Percentiles rank a stretch among this genome's conserved stretches.
These are phyloP conservation scores for Colletotrichum viniferum DNA, from an alignment of 2,329 filamentous ascomycete species.

Conservation along the genomic window DNA sequence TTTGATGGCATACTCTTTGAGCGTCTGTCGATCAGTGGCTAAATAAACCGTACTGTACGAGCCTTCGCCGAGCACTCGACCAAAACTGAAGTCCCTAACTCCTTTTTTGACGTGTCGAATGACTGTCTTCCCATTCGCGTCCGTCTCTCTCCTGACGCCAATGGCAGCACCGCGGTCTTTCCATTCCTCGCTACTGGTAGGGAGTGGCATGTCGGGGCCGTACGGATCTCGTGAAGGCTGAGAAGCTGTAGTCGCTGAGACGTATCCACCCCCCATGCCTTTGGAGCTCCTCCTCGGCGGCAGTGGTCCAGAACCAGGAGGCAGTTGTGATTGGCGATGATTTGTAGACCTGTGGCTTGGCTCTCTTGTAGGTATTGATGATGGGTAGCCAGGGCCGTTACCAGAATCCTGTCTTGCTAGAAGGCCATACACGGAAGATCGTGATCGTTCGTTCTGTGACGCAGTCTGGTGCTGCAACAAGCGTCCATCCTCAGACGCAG, in stretches of 20 bases:
- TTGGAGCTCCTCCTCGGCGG: conserved; percentile 80
- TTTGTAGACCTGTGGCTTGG: conserved; percentile 72
- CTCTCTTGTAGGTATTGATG: conserved; percentile 67
- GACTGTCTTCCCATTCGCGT: conserved; percentile 82
- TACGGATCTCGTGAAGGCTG: conserved; percentile 34
- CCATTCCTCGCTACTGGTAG: conserved; percentile 85
- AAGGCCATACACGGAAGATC: conserved; percentile 59
- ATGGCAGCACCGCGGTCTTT: conserved; percentile 93
- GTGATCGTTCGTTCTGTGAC: conserved; percentile 62
- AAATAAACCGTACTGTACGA: conserved; percentile 97
- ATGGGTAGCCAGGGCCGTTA: conserved; percentile 61
- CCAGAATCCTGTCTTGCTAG: conserved; percentile 68
- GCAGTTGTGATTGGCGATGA: conserved; percentile 55
- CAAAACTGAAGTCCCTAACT: conserved; percentile 95
- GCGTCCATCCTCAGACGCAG: conserved; percentile 23
- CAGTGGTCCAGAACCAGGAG: conserved; percentile 62
- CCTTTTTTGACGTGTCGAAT: conserved; percentile 92
- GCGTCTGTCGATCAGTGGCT: conserved; percentile 89
- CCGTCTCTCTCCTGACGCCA: conserved; percentile 79
- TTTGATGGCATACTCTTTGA: conserved; percentile 98
- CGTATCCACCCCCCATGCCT: conserved; percentile 65
- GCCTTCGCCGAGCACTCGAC: conserved; percentile 87
- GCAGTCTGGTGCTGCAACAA: conserved; percentile 50
- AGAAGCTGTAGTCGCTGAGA: conserved; percentile 48
- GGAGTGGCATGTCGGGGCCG: conserved; percentile 45